Percentiles rank a stretch among this genome's conserved stretches.
These are phyloP conservation scores for Barnettozyma botsteinii DNA, from an alignment of 805 yeast genomes.

Conservation along the genomic window DNA sequence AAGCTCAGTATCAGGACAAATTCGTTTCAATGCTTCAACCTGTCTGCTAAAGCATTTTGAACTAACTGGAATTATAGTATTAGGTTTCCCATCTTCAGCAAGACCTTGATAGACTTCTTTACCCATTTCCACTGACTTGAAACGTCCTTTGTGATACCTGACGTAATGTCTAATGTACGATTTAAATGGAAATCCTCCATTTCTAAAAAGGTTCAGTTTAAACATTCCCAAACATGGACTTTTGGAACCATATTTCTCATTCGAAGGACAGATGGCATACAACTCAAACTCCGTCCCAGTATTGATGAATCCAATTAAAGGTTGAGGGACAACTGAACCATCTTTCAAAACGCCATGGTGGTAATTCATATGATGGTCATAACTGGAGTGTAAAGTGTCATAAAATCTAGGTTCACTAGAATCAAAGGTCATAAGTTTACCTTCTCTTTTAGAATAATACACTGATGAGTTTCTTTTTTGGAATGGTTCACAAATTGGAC, in stretches of 20 bases:
- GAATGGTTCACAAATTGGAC: constrained; percentile 7
- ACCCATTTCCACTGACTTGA: no score
- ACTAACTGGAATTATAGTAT: no score
- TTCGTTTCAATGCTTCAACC: no score
- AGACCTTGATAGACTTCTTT: no score
- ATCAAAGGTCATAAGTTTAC: neutral
- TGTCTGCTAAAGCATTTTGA: no score
- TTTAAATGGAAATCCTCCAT: no score
- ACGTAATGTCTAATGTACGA: no score
- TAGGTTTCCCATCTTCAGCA: no score
- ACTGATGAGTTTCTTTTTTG: neutral
- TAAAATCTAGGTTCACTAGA: constrained; percentile 4
- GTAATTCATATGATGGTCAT: constrained; percentile 7
- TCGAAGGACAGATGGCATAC: neutral
- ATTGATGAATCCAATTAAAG: neutral
- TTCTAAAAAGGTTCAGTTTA: no score
- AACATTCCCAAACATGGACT: neutral
- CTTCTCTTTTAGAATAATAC: constrained; percentile 2
- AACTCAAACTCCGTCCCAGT: neutral
- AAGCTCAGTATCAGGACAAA: no score
- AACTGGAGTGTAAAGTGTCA: constrained; percentile 7
- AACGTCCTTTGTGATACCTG: no score
- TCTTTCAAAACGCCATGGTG: constrained; percentile 5
- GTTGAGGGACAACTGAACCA: constrained; percentile 1
- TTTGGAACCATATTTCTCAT: no score